Evolutionary conservation across 179 eudicot genomes (phyloP).

Genomic region (Silene coronaria): DNA sequence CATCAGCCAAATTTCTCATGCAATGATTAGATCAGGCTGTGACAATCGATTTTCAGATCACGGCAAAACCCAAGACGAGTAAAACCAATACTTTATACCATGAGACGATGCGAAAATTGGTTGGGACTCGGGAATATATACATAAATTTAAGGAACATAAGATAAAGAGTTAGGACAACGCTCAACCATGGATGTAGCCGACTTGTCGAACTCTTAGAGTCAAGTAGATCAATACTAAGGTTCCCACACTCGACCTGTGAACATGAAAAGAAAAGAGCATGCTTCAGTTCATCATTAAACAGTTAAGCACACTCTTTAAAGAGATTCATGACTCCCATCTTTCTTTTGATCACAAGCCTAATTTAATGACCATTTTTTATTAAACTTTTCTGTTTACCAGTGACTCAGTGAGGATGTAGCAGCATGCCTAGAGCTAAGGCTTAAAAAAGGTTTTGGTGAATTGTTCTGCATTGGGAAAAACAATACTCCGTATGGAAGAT

Average conservation of each 20-base stretch:
- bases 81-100: no score
- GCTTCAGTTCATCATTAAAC: slow-evolving; percentile 13
- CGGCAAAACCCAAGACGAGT: no score
- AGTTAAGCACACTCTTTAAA: neutral
- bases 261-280: neutral
- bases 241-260: slow-evolving; percentile 87
- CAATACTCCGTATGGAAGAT: neutral
- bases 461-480: neutral
- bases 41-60: no score
- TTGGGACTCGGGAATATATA: neutral
- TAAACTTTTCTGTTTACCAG: neutral
- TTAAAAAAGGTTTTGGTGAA: neutral
- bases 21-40: no score
- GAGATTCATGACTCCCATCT: slow-evolving; percentile 1
- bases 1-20: no score
- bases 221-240: slow-evolving; percentile 66
- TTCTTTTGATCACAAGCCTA: no score
- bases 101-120: neutral
- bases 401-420: neutral
- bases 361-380: neutral
- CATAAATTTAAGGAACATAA: neutral
- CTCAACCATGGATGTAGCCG: slow-evolving; percentile 28
- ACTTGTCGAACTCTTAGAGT: slow-evolving; percentile 66
- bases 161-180: neutral
- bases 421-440: no score